Evolutionary conservation across 192 early-diverging fungal genomes (phyloP).

Genomic region (Dispira parvispora): DNA sequence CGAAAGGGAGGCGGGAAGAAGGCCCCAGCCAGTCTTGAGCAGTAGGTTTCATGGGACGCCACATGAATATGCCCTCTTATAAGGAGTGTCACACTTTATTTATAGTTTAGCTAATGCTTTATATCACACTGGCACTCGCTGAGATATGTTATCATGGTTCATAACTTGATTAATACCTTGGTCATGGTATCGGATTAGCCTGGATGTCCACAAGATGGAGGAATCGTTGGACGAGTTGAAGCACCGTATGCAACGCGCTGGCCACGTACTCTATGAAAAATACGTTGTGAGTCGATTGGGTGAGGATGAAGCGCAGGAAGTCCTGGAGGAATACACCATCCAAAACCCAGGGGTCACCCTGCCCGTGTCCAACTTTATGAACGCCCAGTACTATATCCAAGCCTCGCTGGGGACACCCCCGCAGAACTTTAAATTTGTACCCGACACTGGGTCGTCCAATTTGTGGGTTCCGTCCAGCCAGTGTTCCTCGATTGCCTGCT

Average conservation of each 20-base stretch:
- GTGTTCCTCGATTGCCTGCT: slow-evolving; percentile 92
- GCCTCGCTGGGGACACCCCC: slow-evolving; percentile 71
- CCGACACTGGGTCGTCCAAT: slow-evolving; percentile 90
- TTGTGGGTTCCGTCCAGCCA: slow-evolving; percentile 92
- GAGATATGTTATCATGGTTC: too few species aligned
- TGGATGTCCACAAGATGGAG: slow-evolving; percentile 40
- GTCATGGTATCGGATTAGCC: not conserved
- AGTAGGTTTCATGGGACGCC: too few species aligned
- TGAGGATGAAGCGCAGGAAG: slow-evolving; percentile 21
- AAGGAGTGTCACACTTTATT: too few species aligned
- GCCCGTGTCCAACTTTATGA: slow-evolving; percentile 83
- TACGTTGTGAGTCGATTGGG: slow-evolving; percentile 39
- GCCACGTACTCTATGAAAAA: slow-evolving; percentile 55
- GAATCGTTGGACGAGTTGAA: slow-evolving; percentile 42
- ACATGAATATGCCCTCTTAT: too few species aligned
- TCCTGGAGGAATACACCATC: slow-evolving; percentile 31
- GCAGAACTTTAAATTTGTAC: slow-evolving; percentile 81
- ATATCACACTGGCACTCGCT: too few species aligned
- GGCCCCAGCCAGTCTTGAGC: too few species aligned
- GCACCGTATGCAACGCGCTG: slow-evolving; percentile 42
- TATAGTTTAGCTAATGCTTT: too few species aligned
- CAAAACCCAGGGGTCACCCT: slow-evolving; percentile 45
- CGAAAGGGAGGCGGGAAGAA: too few species aligned
- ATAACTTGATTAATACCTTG: too few species aligned
- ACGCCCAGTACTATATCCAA: slow-evolving; percentile 93